Evolutionary conservation across 164 flowering plant genomes (phyloP), one percentile per base, ranked within the genome.

Genomic region (Malania oleifera): DNA sequence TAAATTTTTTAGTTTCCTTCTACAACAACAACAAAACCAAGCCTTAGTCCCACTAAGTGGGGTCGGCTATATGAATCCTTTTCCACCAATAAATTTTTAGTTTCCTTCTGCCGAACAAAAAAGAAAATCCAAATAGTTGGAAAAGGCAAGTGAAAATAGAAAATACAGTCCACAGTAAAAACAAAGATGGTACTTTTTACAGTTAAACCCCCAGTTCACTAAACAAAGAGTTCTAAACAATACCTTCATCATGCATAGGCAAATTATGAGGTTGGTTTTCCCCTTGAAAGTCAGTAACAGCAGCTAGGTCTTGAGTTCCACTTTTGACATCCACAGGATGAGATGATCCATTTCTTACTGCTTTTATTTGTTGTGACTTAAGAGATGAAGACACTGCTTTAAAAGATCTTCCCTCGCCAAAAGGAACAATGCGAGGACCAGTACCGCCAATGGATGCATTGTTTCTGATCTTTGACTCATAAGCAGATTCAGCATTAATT

Each of bases 231-330:
- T n/a, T n/a, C 11, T 51, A 43, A 27, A 13, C 24, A 54, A 48
- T 64, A 76, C 77, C 81, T 58, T 75, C 70, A 63, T 66, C 75
- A 35, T 58, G 70, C 20, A 38, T 52, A 54, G 54, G 63, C 56
- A 71, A 23, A 31, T 58, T 57, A 24, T 46, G 37, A 15, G 75
- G 80, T 58, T 70, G 67, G 67, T 67, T 82, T 67, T 83, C 83
- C 39, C 82, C 85, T 71, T 75, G 74, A 45, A 54, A 86, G 44
- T 83, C 85, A 55, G 54, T 69, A 37, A 40, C 54, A 17, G 45
- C 54, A 29, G 34, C 68, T 46, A 29, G 19, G 35, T 66, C 61
- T 51, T 60, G 68, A 54, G 49, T 56, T 45, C 51, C 57, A 7
- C 52, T 39, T 53, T 59, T 49, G 18, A 61, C 14, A 60, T 56